Percentiles rank a stretch among this genome's conserved stretches.
These are phyloP conservation scores for Hymenoscyphus linearis DNA, from an alignment of 2,329 filamentous ascomycete species.

Conservation along the genomic window DNA sequence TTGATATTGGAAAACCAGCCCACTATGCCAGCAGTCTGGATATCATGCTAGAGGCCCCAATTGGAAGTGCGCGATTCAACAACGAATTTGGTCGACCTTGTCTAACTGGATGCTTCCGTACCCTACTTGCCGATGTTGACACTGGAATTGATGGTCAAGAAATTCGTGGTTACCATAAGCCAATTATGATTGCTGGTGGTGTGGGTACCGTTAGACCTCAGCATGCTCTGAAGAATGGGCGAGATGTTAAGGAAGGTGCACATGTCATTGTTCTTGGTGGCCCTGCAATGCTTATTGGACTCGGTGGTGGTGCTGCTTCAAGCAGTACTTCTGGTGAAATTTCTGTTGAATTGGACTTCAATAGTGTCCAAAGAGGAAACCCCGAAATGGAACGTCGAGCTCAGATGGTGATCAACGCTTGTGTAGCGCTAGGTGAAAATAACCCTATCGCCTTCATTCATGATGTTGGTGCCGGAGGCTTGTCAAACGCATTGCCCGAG, in stretches of 20 bases:
- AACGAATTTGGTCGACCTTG: constrained; percentile 95
- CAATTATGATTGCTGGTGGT: constrained; percentile 96
- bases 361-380: constrained; percentile 94
- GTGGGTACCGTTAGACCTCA: constrained; percentile 87
- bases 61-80: constrained; percentile 92
- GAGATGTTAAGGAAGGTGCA: constrained; percentile 77
- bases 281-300: constrained; percentile 94
- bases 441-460: constrained; percentile 97
- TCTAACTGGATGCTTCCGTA: constrained; percentile 86
- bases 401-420: constrained; percentile 97
- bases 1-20: constrained; percentile 79
- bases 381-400: constrained; percentile 93
- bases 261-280: constrained; percentile 90
- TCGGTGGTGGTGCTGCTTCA: constrained; percentile 91
- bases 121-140: constrained; percentile 67
- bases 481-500: constrained; percentile 78
- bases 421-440: constrained; percentile 72
- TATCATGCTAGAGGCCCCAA: constrained; percentile 96
- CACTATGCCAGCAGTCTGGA: constrained; percentile 93
- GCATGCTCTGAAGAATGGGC: constrained; percentile 79
- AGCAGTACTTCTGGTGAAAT: constrained; percentile 84
- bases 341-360: constrained; percentile 90
- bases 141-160: constrained; percentile 56
- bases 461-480: constrained; percentile 89
- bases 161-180: constrained; percentile 91